Percentiles rank a stretch among this genome's conserved stretches.
Conservation (phyloP, 2,329 filamentous ascomycete genomes). For the Pseudogymnoascus pannorum region DNA sequence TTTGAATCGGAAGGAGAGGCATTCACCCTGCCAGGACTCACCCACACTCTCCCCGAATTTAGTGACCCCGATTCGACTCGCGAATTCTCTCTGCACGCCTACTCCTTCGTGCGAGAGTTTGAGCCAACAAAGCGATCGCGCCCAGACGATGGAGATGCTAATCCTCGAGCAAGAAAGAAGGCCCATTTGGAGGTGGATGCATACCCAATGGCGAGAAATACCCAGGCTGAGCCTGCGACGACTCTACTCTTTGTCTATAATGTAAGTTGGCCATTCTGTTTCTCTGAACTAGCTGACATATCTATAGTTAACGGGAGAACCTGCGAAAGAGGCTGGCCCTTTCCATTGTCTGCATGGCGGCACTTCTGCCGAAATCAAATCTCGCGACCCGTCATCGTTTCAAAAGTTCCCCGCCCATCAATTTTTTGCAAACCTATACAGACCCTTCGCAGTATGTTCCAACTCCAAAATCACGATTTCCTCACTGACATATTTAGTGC, state of each 20-base stretch:
- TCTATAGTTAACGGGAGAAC: slow-evolving; percentile 18
- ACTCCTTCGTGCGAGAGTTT: background rate
- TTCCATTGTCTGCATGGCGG: slow-evolving; percentile 30
- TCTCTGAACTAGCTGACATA: background rate
- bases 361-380: slow-evolving; percentile 33
- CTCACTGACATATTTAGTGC: slow-evolving; percentile 30
- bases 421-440: slow-evolving; percentile 49
- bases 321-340: slow-evolving; percentile 20
- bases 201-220: background rate
- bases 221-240: background rate
- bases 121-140: background rate
- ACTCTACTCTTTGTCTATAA: background rate
- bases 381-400: slow-evolving; percentile 40
- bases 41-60: background rate
- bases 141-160: background rate
- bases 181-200: background rate
- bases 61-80: background rate
- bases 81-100: background rate
- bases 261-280: background rate
- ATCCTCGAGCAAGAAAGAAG: background rate
- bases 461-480: background rate
- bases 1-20: background rate
- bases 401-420: slow-evolving; percentile 48
- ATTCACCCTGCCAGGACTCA: background rate
- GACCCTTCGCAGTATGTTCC: slow-evolving; percentile 44